A percentile compares a stretch with the other conserved stretches of the same genome.
Conservation (phyloP, 2,329 filamentous ascomycete species). For the Fusarium equiseti region DNA sequence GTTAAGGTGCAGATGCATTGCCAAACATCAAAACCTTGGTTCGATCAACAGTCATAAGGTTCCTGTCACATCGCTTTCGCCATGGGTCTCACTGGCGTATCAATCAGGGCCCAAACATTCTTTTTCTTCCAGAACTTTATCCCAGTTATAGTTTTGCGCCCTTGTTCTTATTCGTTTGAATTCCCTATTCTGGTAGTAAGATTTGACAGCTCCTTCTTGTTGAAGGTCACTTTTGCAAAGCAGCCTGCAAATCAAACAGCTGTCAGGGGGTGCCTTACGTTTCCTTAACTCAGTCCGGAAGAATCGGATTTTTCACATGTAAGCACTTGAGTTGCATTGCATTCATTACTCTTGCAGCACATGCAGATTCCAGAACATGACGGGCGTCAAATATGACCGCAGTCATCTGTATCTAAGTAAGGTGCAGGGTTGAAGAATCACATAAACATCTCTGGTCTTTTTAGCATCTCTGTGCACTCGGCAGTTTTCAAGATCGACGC, state of each 20-base stretch:
- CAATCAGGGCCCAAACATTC: conserved; percentile 23
- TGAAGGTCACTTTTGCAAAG: conserved; percentile 9
- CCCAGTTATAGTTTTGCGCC: conserved; percentile 6
- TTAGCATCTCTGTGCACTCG: not conserved
- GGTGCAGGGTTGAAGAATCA: not conserved
- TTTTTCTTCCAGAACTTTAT: conserved; percentile 41
- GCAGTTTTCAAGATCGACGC: not conserved
- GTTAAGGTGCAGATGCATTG: not conserved
- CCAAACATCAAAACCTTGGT: not conserved
- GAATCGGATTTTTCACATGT: not conserved
- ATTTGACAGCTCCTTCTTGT: conserved; percentile 1
- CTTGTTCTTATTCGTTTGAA: conserved; percentile 11
- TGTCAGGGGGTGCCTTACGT: too few relatives aligned
- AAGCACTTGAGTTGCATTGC: not conserved
- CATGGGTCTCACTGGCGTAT: conserved; percentile 17
- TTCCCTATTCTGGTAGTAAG: conserved; percentile 3
- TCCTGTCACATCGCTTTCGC: conserved; percentile 9
- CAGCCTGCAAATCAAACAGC: not conserved
- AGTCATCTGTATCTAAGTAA: not conserved
- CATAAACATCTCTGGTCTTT: not conserved
- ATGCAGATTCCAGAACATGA: not conserved
- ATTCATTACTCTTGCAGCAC: not conserved
- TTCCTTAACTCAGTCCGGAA: not conserved
- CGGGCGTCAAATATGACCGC: not conserved
- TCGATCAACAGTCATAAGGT: conserved; percentile 1